Conservation (phyloP, 2,329 filamentous ascomycete species). For the Fusarium palustre region DNA sequence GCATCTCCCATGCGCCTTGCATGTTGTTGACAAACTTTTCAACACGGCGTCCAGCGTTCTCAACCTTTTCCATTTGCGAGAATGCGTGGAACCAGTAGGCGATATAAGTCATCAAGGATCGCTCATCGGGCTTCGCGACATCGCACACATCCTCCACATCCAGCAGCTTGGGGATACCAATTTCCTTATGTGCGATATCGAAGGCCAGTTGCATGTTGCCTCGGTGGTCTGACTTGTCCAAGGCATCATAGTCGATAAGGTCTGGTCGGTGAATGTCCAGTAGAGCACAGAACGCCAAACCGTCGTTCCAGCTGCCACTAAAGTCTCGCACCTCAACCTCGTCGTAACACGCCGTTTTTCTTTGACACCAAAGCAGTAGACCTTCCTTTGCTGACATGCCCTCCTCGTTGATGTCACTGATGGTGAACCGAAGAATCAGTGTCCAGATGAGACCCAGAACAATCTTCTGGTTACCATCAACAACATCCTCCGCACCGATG, state of each 20-base stretch:
- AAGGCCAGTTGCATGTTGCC: slow-evolving; percentile 99
- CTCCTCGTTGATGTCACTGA: slow-evolving; percentile 98
- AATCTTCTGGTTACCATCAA: slow-evolving; percentile 97
- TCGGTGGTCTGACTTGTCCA: slow-evolving; percentile 93
- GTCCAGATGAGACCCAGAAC: slow-evolving; percentile 98
- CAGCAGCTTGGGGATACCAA: slow-evolving; percentile 93
- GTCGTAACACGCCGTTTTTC: slow-evolving; percentile 98
- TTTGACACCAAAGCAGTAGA: slow-evolving; percentile 94
- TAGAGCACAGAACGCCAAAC: slow-evolving; percentile 93
- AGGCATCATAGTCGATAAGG: slow-evolving; percentile 93
- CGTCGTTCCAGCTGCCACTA: slow-evolving; percentile 96
- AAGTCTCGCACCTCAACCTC: slow-evolving; percentile 97
- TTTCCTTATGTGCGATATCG: slow-evolving; percentile 94
- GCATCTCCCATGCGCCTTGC: slow-evolving; percentile 99
- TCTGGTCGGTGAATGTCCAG: slow-evolving; percentile 97
- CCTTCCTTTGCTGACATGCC: slow-evolving; percentile 98
- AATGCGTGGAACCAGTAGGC: slow-evolving; percentile 99
- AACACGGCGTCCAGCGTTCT: slow-evolving; percentile 94
- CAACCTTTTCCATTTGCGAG: slow-evolving; percentile 97
- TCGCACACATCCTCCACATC: slow-evolving; percentile 99
- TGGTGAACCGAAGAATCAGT: slow-evolving; percentile 96
- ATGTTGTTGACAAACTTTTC: slow-evolving; percentile 99
- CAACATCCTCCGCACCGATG: slow-evolving; percentile 97
- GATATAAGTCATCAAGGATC: slow-evolving; percentile 98
- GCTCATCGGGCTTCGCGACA: slow-evolving; percentile 94